Evolutionary conservation across 2,329 filamentous ascomycete genomes (phyloP), one percentile per base, ranked within the genome.

Genomic region (Lithohypha guttulata): DNA sequence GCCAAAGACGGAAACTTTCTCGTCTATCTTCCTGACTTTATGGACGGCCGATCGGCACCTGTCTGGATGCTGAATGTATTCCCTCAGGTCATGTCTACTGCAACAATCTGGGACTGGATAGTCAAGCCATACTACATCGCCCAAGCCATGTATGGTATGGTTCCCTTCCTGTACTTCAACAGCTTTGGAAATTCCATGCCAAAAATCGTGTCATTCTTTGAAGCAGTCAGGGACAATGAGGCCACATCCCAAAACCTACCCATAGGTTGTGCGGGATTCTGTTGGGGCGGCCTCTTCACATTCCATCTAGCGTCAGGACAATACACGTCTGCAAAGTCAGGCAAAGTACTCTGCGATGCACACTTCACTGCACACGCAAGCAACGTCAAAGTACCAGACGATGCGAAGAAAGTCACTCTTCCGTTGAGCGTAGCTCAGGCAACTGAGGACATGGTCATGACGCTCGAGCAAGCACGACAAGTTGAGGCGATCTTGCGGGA

Each of bases 221-320:
- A 50, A 23, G 47, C 51, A 3, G 47, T 67, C 4, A 59, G 61
- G 11, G 51, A 53, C 6, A 49, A 54, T 14, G 51, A 53, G 7
- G 49, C 52, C 18, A 42, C 53, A 13, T 6, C 19, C 4, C 22
- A 15, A 15, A 42, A 51, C 10, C 51, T 62, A 5, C 64, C 63
- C 41, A 56, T 78, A 31, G 73, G 66, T 15, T 69, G 63, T 0
- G 70, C 70, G 0, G 77, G 75, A 1, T 79, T 75, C 58, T 79
- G 73, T 60, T 79, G 75, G 75, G 75, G 75, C 17, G 76, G 72
- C 17, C 70, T 71, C 44, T 66, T 76, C 47, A 57, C 64, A 2
- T 52, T 73, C 6, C 53, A 64, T n/a, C 63, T 78, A 3, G 59
- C 64, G 8, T 61, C 64, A 11, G 59, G 63, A 41, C 19, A 42